Conservation (phyloP, 345 rosid species). For the Adansonia digitata region DNA sequence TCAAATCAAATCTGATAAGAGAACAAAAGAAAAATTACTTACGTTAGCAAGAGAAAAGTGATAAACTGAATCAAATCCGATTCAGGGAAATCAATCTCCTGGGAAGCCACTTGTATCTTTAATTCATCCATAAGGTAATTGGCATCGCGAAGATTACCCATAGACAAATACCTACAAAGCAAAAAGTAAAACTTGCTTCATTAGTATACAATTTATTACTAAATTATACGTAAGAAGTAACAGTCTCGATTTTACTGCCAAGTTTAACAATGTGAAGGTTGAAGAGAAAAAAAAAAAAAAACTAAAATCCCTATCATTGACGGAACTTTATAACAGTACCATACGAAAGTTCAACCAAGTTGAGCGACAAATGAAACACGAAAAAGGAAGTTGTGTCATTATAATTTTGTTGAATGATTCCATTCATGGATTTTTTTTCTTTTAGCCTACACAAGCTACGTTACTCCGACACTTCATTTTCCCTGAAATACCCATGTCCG, state of each 20-base stretch:
- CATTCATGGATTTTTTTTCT: not conserved
- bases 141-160: constrained; percentile 87
- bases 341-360: not conserved
- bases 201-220: not conserved
- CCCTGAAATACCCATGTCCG: no score
- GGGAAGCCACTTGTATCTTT: constrained; percentile 37
- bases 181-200: constrained; percentile 11
- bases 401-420: not conserved
- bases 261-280: not conserved
- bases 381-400: not conserved
- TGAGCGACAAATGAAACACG: not conserved
- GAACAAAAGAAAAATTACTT: constrained; percentile 22
- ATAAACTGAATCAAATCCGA: constrained; percentile 3
- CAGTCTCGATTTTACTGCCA: not conserved
- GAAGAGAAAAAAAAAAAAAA: no score
- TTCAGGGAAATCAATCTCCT: not conserved
- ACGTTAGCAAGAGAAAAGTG: constrained; percentile 27
- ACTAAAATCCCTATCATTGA: not conserved
- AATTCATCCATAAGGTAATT: constrained; percentile 69
- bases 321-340: not conserved
- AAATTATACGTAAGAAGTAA: no score
- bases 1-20: no score
- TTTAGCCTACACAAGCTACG: no score
- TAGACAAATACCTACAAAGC: constrained; percentile 59
- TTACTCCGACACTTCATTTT: no score